Evolutionary conservation across 306 rosid genomes (phyloP).

Genomic region (Heteromeles arbutifolia): DNA sequence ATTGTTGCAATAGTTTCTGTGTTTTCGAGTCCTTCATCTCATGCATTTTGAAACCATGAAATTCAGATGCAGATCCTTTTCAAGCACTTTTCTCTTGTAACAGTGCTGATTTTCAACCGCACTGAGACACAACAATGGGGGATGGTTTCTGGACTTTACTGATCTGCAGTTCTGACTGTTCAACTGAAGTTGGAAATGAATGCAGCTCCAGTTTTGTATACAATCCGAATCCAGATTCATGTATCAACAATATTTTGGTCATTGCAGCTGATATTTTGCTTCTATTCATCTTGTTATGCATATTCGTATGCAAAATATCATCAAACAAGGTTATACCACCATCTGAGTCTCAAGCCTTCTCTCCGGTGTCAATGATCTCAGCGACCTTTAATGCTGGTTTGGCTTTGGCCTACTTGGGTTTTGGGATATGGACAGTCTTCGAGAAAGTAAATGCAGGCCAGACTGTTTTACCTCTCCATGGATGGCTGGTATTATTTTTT

Average conservation of each 20-base stretch:
- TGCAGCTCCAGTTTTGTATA: conserved; percentile 1
- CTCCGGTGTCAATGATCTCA: not conserved
- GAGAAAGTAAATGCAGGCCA: conserved; percentile 1
- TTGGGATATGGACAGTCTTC: conserved; percentile 13
- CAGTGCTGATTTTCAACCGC: not conserved
- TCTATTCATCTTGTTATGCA: conserved; percentile 9
- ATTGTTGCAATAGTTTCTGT: not conserved
- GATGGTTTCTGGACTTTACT: conserved; percentile 1
- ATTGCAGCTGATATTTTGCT: conserved; percentile 15
- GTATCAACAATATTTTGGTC: conserved; percentile 11
- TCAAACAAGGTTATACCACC: conserved; percentile 1
- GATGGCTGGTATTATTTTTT: conserved; percentile 9
- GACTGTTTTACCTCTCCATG: conserved; percentile 5
- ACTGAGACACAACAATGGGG: not conserved
- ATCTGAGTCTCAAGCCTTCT: not conserved
- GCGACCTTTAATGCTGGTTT: conserved; percentile 6
- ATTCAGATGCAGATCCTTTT: not conserved
- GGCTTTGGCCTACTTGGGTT: conserved; percentile 25
- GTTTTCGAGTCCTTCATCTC: not conserved
- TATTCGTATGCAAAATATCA: not conserved
- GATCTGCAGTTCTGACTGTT: conserved; percentile 7
- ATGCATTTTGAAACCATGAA: not conserved
- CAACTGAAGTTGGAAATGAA: not conserved
- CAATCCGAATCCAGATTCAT: conserved; percentile 16
- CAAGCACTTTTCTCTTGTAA: not conserved